These are phyloP conservation scores for Picochlorum sp. DNA, from an alignment of 139 green algal genomes.

Conservation along the genomic window DNA sequence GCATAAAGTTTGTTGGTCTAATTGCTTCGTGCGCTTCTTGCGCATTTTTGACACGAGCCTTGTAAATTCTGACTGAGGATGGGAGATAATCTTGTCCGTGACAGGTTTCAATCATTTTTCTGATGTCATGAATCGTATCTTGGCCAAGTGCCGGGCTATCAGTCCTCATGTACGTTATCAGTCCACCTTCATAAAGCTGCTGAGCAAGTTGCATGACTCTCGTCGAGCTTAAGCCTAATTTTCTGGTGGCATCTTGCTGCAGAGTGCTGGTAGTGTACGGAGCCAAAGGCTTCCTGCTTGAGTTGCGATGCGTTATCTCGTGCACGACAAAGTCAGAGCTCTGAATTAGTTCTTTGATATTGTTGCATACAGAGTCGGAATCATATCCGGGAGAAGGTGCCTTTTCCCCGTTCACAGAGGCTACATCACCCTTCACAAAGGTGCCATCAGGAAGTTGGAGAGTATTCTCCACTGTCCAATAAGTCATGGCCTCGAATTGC, in stretches of 20 bases:
- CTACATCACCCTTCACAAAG: neutral
- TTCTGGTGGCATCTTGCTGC: constrained; percentile 71
- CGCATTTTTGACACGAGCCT: constrained; percentile 35
- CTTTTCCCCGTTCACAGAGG: constrained; percentile 30
- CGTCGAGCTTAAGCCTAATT: constrained; percentile 50
- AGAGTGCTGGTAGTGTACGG: constrained; percentile 84
- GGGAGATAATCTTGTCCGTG: constrained; percentile 5
- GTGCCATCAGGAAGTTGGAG: neutral
- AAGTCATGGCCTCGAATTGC: constrained; percentile 44
- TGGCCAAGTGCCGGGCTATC: constrained; percentile 59
- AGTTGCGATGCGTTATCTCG: constrained; percentile 13
- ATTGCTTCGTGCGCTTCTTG: constrained; percentile 95
- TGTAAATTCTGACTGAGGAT: neutral
- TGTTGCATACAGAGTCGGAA: constrained; percentile 16
- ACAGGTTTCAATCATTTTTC: constrained; percentile 18
- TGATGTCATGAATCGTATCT: constrained; percentile 30
- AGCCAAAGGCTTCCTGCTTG: constrained; percentile 37
- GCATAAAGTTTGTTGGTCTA: constrained; percentile 51
- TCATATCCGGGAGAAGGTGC: constrained; percentile 30
- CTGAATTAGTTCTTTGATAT: constrained; percentile 18
- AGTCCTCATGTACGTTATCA: constrained; percentile 96
- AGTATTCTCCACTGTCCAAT: constrained; percentile 45
- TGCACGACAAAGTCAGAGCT: constrained; percentile 16
- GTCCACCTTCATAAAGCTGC: constrained; percentile 71
- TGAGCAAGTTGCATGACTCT: constrained; percentile 81